Conservation (phyloP, 2,329 filamentous ascomycete species). For the Fusarium neocosmosporiellum region DNA sequence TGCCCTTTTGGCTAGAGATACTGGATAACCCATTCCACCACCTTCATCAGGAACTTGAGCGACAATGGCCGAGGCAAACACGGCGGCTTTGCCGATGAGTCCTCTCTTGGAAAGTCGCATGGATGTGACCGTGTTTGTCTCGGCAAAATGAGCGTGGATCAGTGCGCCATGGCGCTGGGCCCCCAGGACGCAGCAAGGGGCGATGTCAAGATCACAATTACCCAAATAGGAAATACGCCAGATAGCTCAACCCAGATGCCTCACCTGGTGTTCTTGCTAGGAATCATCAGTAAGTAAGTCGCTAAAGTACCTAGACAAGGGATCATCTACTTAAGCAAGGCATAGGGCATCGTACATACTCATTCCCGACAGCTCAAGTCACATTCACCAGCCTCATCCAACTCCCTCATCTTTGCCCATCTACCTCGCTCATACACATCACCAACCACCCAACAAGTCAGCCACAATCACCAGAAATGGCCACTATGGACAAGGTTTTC, state of each 20-base stretch:
- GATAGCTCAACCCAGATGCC: background rate
- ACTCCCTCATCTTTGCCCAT: background rate
- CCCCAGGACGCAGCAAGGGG: background rate
- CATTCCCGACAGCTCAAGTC: background rate
- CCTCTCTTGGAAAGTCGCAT: background rate
- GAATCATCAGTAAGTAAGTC: background rate
- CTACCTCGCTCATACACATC: background rate
- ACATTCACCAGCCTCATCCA: background rate
- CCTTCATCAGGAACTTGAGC: background rate
- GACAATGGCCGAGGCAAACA: background rate
- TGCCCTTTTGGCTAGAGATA: background rate
- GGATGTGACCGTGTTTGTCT: background rate
- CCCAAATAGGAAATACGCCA: constrained; percentile 21
- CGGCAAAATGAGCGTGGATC: background rate
- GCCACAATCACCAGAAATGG: constrained; percentile 44
- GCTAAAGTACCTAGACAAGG: background rate
- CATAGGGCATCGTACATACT: background rate
- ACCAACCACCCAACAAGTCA: background rate
- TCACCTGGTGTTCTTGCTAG: background rate
- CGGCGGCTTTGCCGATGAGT: background rate
- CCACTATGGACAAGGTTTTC: constrained; percentile 58
- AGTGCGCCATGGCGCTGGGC: background rate
- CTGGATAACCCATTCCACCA: background rate
- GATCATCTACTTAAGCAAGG: constrained; percentile 17
- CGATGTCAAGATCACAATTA: background rate